Percentiles rank a stretch among this genome's conserved stretches.
phyloP scores from a whole-genome alignment of 2,329 filamentous ascomycete species.

The Sordariomycetes sp. region DNA sequence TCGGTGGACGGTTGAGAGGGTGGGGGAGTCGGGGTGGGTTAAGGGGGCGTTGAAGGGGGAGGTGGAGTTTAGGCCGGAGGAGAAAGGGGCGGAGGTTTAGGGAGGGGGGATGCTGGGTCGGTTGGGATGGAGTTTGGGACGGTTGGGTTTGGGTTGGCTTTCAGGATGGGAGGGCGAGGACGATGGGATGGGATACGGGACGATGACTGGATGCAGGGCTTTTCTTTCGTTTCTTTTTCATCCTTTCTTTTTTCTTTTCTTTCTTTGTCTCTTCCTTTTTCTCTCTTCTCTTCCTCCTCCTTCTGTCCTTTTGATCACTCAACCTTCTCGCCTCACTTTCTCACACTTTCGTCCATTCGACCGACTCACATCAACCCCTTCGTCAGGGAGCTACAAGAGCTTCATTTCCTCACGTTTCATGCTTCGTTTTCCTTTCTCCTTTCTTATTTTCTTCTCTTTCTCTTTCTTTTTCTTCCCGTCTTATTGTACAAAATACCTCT shows the following conservation, averaged over 20 bases:
- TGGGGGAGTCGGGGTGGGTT: slow-evolving; percentile 66
- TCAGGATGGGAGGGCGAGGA: background rate
- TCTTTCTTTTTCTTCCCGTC: background rate
- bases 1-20: slow-evolving; percentile 62
- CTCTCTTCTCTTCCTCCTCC: background rate
- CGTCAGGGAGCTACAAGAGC: too few relatives aligned
- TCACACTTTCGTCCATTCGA: too few relatives aligned
- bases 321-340: background rate
- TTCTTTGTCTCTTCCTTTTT: background rate
- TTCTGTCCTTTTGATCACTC: background rate
- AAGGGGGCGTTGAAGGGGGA: slow-evolving; percentile 48
- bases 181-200: too few relatives aligned
- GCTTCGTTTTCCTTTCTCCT: background rate
- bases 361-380: too few relatives aligned
- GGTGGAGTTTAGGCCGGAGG: slow-evolving; percentile 44
- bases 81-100: slow-evolving; percentile 38
- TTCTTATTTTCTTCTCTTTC: background rate
- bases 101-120: background rate
- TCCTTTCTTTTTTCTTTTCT: background rate
- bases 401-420: background rate
- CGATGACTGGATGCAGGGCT: too few relatives aligned
- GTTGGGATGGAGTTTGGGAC: background rate
- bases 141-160: background rate
- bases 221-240: too few relatives aligned
- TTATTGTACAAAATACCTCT: background rate